phyloP scores from a whole-genome alignment of 805 yeast genomes.

The Cyberlindnera americana region DNA sequence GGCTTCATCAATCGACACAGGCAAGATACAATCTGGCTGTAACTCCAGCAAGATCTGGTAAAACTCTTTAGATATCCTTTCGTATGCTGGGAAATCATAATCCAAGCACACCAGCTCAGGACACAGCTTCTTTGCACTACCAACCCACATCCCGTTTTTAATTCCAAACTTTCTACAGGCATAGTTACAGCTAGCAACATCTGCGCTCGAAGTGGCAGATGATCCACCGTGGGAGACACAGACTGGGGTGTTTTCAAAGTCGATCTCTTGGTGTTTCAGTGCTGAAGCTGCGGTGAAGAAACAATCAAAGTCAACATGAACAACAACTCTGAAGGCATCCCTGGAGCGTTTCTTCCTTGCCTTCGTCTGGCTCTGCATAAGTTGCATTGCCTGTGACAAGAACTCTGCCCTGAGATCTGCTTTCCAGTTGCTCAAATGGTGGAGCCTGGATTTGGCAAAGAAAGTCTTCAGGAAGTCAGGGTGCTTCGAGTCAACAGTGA shows the following conservation, averaged over 20 bases:
- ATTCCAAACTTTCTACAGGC: conserved; percentile 78
- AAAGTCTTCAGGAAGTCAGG: conserved; percentile 71
- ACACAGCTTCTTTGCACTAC: conserved; percentile 59
- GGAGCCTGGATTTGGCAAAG: conserved; percentile 79
- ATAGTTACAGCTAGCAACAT: conserved; percentile 90
- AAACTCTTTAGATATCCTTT: conserved; percentile 56
- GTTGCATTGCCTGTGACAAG: conserved; percentile 39
- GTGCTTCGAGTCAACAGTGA: conserved; percentile 56
- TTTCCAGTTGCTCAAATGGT: conserved; percentile 87
- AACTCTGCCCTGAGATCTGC: conserved; percentile 64
- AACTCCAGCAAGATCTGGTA: conserved; percentile 53
- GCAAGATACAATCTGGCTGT: conserved; percentile 43
- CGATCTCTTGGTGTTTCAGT: conserved; percentile 49
- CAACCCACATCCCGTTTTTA: conserved; percentile 87
- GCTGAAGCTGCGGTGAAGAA: conserved; percentile 89
- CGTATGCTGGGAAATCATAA: conserved; percentile 75
- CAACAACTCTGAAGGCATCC: conserved; percentile 34
- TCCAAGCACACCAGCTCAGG: conserved; percentile 61
- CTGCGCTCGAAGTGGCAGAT: conserved; percentile 48
- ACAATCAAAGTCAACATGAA: conserved; percentile 92
- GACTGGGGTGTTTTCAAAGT: conserved; percentile 48
- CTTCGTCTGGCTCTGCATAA: conserved; percentile 21
- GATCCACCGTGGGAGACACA: conserved; percentile 52
- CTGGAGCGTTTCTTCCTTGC: conserved; percentile 5
- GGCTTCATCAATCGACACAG: conserved; percentile 92